phyloP scores from a whole-genome alignment of 352 stramenopile genomes.

The Phytopythium mirpurense region DNA sequence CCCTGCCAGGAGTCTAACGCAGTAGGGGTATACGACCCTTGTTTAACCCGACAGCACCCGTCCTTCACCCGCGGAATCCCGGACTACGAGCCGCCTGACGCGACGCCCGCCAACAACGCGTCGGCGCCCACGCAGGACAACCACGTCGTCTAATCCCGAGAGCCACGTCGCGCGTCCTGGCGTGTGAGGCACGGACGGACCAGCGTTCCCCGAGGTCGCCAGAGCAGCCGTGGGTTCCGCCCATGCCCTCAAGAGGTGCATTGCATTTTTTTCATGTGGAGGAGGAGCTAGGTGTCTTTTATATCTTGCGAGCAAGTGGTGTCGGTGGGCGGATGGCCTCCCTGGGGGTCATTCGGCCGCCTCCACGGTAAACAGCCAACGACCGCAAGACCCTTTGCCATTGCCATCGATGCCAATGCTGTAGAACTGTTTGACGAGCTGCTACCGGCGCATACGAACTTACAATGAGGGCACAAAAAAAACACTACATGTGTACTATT shows the following conservation, averaged over 20 bases:
- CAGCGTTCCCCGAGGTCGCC: neutral
- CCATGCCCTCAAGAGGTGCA: neutral
- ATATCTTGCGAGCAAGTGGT: conserved; percentile 1
- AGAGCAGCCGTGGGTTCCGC: neutral
- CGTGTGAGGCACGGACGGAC: neutral
- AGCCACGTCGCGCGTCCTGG: neutral
- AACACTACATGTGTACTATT: too few relatives aligned
- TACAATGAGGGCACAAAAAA: too few relatives aligned
- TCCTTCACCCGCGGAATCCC: conserved; percentile 81
- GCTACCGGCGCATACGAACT: too few relatives aligned
- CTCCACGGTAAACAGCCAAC: too few relatives aligned
- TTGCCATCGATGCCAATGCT: too few relatives aligned
- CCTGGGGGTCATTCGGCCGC: too few relatives aligned
- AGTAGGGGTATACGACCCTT: too few relatives aligned
- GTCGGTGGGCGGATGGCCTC: too few relatives aligned
- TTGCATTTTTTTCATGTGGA: conserved; percentile 4
- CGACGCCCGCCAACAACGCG: conserved; percentile 28
- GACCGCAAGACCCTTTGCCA: too few relatives aligned
- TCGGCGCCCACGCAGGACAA: conserved; percentile 22
- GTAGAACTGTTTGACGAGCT: too few relatives aligned
- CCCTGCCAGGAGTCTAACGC: too few relatives aligned
- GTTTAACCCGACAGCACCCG: conserved; percentile 31
- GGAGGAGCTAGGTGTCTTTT: conserved; percentile 1
- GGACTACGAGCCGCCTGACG: conserved; percentile 72
- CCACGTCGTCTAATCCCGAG: conserved; percentile 25